A percentile compares a stretch with the other conserved stretches of the same genome.
These are phyloP conservation scores for Epichloe scottii DNA, from an alignment of 2,329 filamentous ascomycete genomes.

Conservation along the genomic window DNA sequence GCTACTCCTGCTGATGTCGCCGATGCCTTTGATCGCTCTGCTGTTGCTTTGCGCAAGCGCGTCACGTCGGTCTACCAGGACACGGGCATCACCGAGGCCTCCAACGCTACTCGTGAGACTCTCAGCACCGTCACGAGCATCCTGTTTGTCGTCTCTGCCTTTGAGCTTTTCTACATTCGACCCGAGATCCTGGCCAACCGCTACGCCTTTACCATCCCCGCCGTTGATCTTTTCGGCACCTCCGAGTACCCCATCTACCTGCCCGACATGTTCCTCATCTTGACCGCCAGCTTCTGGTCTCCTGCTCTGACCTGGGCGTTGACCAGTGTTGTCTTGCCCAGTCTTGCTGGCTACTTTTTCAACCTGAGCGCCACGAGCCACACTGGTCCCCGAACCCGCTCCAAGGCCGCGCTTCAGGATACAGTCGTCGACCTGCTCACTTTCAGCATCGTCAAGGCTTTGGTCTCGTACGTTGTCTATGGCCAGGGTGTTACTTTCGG, in stretches of 20 bases:
- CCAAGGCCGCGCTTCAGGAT: conserved; percentile 26
- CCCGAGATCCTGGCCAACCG: conserved; percentile 57
- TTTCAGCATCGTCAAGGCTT: conserved; percentile 79
- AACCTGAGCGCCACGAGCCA: conserved; percentile 56
- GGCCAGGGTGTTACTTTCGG: conserved; percentile 50
- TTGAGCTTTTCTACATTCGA: conserved; percentile 61
- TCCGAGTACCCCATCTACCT: conserved; percentile 51
- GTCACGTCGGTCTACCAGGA: conserved; percentile 51
- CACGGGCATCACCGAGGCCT: conserved; percentile 53
- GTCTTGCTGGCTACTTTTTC: conserved; percentile 73
- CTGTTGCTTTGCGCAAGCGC: conserved; percentile 52
- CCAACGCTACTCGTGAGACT: conserved; percentile 53
- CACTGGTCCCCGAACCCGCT: conserved; percentile 29
- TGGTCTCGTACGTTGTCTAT: conserved; percentile 73
- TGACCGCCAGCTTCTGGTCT: conserved; percentile 73
- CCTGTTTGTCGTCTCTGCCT: conserved; percentile 51
- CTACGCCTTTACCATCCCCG: conserved; percentile 62
- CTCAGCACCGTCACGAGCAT: conserved; percentile 64
- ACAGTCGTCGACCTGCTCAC: conserved; percentile 71
- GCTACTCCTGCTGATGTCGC: conserved; percentile 71
- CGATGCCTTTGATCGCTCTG: conserved; percentile 60
- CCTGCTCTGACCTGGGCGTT: conserved; percentile 64
- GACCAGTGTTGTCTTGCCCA: conserved; percentile 59
- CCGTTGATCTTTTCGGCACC: conserved; percentile 41
- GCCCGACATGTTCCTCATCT: conserved; percentile 68